phyloP scores from a whole-genome alignment of 108 stramenopile genomes.

The Bacterosira constricta region DNA sequence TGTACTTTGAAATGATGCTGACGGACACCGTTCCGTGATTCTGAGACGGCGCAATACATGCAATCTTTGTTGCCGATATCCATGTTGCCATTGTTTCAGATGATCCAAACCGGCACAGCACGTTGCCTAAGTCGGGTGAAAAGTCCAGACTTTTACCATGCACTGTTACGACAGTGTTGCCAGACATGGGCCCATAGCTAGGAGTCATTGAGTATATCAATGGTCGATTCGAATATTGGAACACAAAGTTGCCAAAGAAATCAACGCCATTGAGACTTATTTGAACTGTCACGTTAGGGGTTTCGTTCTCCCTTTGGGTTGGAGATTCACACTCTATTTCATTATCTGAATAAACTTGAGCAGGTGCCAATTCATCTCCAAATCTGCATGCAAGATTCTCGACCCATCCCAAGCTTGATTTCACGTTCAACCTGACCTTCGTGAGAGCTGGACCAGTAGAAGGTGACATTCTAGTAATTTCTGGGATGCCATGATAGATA shows the following conservation, averaged over 20 bases:
- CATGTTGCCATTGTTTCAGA: neutral
- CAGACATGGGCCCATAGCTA: neutral
- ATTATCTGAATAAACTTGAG: neutral
- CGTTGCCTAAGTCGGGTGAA: neutral
- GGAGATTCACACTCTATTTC: neutral
- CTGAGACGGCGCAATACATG: constrained; percentile 1
- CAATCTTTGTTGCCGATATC: neutral
- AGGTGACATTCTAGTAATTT: neutral
- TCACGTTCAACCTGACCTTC: neutral
- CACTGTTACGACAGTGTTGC: neutral
- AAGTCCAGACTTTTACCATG: neutral
- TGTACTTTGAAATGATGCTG: neutral
- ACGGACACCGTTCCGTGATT: neutral
- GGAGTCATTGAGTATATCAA: constrained; percentile 2
- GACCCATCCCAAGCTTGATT: neutral
- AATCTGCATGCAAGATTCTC: constrained; percentile 10
- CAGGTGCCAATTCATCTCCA: neutral
- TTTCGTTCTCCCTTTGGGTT: neutral
- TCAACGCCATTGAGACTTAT: constrained; percentile 16
- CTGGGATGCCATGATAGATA: neutral
- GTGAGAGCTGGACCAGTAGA: constrained; percentile 2
- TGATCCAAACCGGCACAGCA: neutral
- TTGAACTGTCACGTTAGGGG: neutral
- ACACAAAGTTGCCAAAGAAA: constrained; percentile 2
- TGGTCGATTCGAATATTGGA: neutral